Evolutionary conservation across 495 filamentous ascomycete genomes (phyloP).

Genomic region (Penicillium atrosanguineum): DNA sequence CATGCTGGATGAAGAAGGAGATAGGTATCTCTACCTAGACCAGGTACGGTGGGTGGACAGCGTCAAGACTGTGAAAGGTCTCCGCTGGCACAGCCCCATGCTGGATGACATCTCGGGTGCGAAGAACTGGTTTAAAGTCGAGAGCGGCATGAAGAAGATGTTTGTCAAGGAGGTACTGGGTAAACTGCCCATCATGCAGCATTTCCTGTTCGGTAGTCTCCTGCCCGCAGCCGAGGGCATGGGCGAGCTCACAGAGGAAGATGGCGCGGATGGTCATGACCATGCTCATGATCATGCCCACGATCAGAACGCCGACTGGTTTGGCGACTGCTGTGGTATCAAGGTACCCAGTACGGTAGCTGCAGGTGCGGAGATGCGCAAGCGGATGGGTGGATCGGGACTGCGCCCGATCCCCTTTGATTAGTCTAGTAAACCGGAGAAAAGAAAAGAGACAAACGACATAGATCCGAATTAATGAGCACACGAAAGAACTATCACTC

Average conservation of each 20-base stretch:
- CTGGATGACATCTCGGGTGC: constrained; percentile 95
- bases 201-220: constrained; percentile 88
- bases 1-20: constrained; percentile 78
- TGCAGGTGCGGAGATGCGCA: constrained; percentile 81
- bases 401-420: constrained; percentile 92
- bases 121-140: constrained; percentile 88
- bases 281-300: constrained; percentile 60
- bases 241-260: constrained; percentile 54
- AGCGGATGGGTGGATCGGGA: constrained; percentile 59
- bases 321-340: constrained; percentile 98
- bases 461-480: constrained; percentile 3
- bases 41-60: constrained; percentile 93
- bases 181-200: constrained; percentile 97
- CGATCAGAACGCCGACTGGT: constrained; percentile 51
- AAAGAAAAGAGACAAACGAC: too few species aligned
- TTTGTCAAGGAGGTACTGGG: constrained; percentile 89
- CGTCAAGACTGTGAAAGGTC: constrained; percentile 92
- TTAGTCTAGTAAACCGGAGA: too few species aligned
- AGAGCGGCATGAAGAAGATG: constrained; percentile 94
- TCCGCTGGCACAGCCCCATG: constrained; percentile 98
- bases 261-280: constrained; percentile 50
- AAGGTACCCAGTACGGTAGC: constrained; percentile 93
- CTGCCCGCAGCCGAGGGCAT: constrained; percentile 79
- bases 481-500: not conserved
- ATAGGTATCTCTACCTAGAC: constrained; percentile 82